A percentile compares a stretch with the other conserved stretches of the same genome.
Evolutionary conservation across 805 yeast genomes (phyloP).

Genomic region (Saccharomycopsis synnaedendra): DNA sequence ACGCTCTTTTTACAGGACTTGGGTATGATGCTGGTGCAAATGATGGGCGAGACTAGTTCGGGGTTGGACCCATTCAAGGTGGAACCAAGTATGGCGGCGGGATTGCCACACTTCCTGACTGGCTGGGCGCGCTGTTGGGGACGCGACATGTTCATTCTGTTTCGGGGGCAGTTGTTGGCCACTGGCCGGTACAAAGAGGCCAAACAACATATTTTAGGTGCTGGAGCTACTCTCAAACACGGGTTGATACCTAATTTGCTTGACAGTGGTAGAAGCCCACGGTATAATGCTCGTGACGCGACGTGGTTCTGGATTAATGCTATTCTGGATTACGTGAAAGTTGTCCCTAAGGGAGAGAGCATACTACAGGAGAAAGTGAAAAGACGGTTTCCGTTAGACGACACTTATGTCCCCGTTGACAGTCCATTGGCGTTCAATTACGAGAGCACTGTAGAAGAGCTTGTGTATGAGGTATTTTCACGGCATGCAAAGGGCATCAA

Average conservation of each 20-base stretch:
- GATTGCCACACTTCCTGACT: constrained; percentile 85
- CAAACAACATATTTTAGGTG: constrained; percentile 66
- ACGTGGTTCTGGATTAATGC: constrained; percentile 89
- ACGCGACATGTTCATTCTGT: constrained; percentile 83
- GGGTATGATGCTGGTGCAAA: constrained; percentile 75
- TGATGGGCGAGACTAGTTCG: constrained; percentile 63
- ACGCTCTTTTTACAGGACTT: constrained; percentile 70
- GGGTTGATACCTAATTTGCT: constrained; percentile 89
- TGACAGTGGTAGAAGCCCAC: constrained; percentile 88
- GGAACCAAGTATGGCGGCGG: constrained; percentile 84
- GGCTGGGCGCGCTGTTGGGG: constrained; percentile 99
- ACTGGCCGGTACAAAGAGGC: constrained; percentile 77
- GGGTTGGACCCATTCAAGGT: constrained; percentile 56
- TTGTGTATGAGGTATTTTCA: constrained; percentile 69
- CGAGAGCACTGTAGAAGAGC: constrained; percentile 58
- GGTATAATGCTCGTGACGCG: constrained; percentile 95
- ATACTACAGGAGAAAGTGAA: constrained; percentile 63
- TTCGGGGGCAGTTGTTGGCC: constrained; percentile 69
- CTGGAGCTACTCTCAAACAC: constrained; percentile 86
- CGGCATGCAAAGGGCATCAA: constrained; percentile 85
- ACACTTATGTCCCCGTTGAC: constrained; percentile 56
- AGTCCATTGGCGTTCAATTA: constrained; percentile 69
- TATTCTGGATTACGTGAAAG: constrained; percentile 67
- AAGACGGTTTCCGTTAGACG: constrained; percentile 86
- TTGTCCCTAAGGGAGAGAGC: constrained; percentile 56